Evolutionary conservation across 2,329 filamentous ascomycete species (phyloP).

Genomic region (Microdochium trichocladiopsis): DNA sequence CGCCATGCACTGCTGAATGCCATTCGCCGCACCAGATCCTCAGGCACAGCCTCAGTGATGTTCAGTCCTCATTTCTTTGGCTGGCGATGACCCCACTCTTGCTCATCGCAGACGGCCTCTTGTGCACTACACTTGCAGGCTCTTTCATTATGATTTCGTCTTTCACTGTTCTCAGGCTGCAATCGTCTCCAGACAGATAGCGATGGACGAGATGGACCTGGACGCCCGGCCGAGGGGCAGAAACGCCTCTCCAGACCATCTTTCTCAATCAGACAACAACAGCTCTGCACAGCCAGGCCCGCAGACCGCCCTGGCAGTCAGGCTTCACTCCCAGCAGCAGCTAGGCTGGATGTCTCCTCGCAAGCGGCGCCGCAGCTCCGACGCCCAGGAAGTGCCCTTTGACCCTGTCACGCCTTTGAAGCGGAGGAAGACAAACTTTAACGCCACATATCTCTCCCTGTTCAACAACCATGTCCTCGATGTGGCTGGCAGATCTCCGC

Average conservation of each 20-base stretch:
- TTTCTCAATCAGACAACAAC: neutral
- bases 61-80: too few species aligned
- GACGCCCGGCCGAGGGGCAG: neutral
- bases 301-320: neutral
- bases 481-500: slow-evolving; percentile 20
- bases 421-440: slow-evolving; percentile 34
- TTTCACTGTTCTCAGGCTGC: neutral
- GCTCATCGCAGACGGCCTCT: too few species aligned
- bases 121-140: too few species aligned
- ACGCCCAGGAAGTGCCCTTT: slow-evolving; percentile 13
- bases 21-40: neutral
- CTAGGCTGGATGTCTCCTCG: neutral
- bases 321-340: neutral
- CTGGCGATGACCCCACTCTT: too few species aligned
- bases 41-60: too few species aligned
- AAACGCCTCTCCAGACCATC: neutral
- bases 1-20: too few species aligned
- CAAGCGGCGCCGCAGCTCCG: slow-evolving; percentile 7
- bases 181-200: neutral
- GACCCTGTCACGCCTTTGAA: slow-evolving; percentile 31
- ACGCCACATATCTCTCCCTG: slow-evolving; percentile 38
- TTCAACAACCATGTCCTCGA: slow-evolving; percentile 54
- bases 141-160: neutral
- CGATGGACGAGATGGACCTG: neutral
- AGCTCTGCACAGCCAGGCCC: neutral